phyloP scores from a whole-genome alignment of 192 early-diverging fungal species.

The Rhizophlyctis rosea region DNA sequence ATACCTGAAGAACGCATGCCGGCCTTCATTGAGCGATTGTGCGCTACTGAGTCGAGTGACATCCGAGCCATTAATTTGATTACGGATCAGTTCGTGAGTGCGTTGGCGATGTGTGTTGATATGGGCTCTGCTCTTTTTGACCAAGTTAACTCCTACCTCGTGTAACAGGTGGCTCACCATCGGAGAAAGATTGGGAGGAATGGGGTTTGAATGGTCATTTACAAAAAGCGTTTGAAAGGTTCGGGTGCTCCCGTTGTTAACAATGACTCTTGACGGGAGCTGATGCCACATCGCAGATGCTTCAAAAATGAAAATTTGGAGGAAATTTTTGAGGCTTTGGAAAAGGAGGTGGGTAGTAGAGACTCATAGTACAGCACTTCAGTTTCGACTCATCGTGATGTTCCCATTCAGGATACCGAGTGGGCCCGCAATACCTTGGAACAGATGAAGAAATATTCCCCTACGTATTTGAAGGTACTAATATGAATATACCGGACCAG shows the following conservation, averaged over 20 bases:
- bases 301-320: constrained; percentile 81
- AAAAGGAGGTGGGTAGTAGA: constrained; percentile 64
- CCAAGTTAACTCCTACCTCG: not conserved
- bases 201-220: constrained; percentile 46
- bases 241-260: not conserved
- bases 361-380: too few species aligned
- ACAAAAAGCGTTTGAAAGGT: constrained; percentile 47
- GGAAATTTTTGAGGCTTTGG: constrained; percentile 77
- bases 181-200: constrained; percentile 40
- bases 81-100: constrained; percentile 86
- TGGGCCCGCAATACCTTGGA: constrained; percentile 72
- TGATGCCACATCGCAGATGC: constrained; percentile 43
- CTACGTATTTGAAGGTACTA: constrained; percentile 72
- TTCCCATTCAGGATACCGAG: constrained; percentile 33
- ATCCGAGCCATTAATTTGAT: constrained; percentile 76
- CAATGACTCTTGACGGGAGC: too few species aligned
- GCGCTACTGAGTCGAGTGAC: constrained; percentile 74
- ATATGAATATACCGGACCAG: not conserved
- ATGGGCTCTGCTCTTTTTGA: not conserved
- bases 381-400: too few species aligned
- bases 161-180: not conserved
- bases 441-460: constrained; percentile 67
- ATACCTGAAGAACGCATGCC: constrained; percentile 83
- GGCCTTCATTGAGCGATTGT: constrained; percentile 73
- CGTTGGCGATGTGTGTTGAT: not conserved